phyloP scores from a whole-genome alignment of 495 filamentous ascomycete genomes.

The Podospora didyma region DNA sequence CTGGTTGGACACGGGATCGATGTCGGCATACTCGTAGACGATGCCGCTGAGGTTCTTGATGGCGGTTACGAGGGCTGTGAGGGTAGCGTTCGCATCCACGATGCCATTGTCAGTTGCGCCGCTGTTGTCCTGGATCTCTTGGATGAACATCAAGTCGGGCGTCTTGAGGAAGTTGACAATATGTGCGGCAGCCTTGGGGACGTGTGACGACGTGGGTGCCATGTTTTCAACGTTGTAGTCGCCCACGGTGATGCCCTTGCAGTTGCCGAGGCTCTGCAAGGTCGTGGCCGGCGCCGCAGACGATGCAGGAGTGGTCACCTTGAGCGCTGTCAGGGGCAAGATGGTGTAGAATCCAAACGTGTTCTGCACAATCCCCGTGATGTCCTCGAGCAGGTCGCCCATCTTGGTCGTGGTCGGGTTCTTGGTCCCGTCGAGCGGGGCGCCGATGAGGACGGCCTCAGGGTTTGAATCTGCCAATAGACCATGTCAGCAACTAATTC shows the following conservation, averaged over 20 bases:
- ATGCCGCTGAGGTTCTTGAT: slow-evolving; percentile 36
- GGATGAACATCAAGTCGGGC: slow-evolving; percentile 54
- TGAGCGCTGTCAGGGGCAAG: slow-evolving; percentile 50
- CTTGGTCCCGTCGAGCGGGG: slow-evolving; percentile 54
- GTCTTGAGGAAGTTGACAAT: slow-evolving; percentile 50
- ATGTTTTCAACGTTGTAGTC: slow-evolving; percentile 63
- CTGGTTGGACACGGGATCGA: slow-evolving; percentile 43
- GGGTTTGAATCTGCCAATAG: slow-evolving; percentile 51
- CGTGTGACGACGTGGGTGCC: slow-evolving; percentile 38
- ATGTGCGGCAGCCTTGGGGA: slow-evolving; percentile 47
- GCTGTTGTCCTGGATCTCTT: slow-evolving; percentile 59
- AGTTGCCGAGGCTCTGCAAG: slow-evolving; percentile 40
- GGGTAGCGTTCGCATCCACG: slow-evolving; percentile 43
- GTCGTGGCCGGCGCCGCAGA: slow-evolving; percentile 35
- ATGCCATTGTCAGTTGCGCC: slow-evolving; percentile 49
- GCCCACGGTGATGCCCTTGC: slow-evolving; percentile 50
- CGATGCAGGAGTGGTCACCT: slow-evolving; percentile 30
- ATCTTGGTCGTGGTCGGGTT: slow-evolving; percentile 52
- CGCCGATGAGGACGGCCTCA: slow-evolving; percentile 55
- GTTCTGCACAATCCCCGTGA: slow-evolving; percentile 56
- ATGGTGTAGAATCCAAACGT: slow-evolving; percentile 58
- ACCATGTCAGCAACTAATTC: background rate
- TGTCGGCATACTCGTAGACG: slow-evolving; percentile 44
- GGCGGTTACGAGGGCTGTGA: slow-evolving; percentile 38
- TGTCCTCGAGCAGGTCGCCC: slow-evolving; percentile 51